phyloP scores from a whole-genome alignment of 108 stramenopile species.

The Craspedostauros australis region DNA sequence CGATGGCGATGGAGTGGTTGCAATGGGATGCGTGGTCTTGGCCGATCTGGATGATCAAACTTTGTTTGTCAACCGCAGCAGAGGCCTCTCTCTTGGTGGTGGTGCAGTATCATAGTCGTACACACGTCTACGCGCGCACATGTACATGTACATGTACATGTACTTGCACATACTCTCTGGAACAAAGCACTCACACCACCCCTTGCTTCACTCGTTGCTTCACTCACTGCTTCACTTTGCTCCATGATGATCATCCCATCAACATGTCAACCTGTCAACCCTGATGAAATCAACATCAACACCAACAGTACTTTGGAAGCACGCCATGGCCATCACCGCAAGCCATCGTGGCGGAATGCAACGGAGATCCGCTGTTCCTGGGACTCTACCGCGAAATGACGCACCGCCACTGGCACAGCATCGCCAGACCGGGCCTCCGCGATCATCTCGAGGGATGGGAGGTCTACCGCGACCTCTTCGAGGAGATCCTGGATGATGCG shows the following conservation, averaged over 20 bases:
- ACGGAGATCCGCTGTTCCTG: slow-evolving; percentile 78
- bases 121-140: too few relatives aligned
- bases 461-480: slow-evolving; percentile 82
- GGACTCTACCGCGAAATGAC: slow-evolving; percentile 82
- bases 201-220: not conserved
- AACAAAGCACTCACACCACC: too few relatives aligned
- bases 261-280: too few relatives aligned
- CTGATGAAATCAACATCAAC: too few relatives aligned
- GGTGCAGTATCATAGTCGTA: too few relatives aligned
- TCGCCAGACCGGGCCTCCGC: slow-evolving; percentile 63
- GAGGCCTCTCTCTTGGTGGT: too few relatives aligned
- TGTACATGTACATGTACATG: too few relatives aligned
- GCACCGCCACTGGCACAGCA: slow-evolving; percentile 78
- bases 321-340: slow-evolving; percentile 81
- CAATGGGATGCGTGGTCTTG: too few relatives aligned
- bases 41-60: not conserved
- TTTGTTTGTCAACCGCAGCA: too few relatives aligned
- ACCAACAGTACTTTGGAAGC: slow-evolving; percentile 75
- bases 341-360: slow-evolving; percentile 76
- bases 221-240: slow-evolving; percentile 1
- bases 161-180: too few relatives aligned
- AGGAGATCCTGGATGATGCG: slow-evolving; percentile 62
- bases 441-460: slow-evolving; percentile 89
- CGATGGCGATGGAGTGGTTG: too few relatives aligned
- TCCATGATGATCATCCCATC: slow-evolving; percentile 1